A percentile compares a stretch with the other conserved stretches of the same genome.
These are phyloP conservation scores for Thalia dealbata DNA, from an alignment of 176 grass and related monocot species.

Conservation along the genomic window DNA sequence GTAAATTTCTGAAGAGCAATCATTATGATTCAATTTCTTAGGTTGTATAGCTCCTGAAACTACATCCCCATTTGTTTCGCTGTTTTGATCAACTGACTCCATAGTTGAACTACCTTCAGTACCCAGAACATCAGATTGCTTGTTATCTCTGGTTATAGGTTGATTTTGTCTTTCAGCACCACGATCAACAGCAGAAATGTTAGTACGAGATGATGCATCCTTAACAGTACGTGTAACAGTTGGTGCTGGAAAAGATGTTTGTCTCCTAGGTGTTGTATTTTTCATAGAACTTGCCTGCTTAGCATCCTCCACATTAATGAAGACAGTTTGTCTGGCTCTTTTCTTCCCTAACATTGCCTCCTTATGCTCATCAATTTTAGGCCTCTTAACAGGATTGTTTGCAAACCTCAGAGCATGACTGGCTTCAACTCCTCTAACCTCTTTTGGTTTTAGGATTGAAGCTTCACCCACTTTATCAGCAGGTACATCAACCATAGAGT, in stretches of 20 bases:
- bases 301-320: conserved; percentile 93
- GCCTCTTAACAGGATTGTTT: conserved; percentile 71
- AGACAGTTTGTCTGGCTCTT: conserved; percentile 71
- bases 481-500: conserved; percentile 33
- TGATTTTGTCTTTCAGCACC: conserved; percentile 45
- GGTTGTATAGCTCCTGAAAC: conserved; percentile 28
- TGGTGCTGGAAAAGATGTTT: conserved; percentile 74
- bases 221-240: conserved; percentile 83
- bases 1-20: conserved; percentile 33
- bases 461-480: conserved; percentile 24
- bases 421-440: conserved; percentile 83
- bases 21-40: conserved; percentile 52
- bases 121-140: conserved; percentile 46
- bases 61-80: conserved; percentile 67
- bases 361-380: conserved; percentile 78
- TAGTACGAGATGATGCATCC: conserved; percentile 49
- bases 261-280: conserved; percentile 67
- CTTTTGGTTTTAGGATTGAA: conserved; percentile 44
- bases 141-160: conserved; percentile 36
- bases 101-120: conserved; percentile 41
- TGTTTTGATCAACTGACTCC: conserved; percentile 44
- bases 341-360: conserved; percentile 95
- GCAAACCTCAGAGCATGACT: conserved; percentile 75
- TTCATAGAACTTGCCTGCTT: conserved; percentile 90
- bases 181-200: conserved; percentile 30